These are phyloP conservation scores for Aspergillus sclerotiicarbonarius DNA, from an alignment of 495 filamentous ascomycete genomes.

Conservation along the genomic window DNA sequence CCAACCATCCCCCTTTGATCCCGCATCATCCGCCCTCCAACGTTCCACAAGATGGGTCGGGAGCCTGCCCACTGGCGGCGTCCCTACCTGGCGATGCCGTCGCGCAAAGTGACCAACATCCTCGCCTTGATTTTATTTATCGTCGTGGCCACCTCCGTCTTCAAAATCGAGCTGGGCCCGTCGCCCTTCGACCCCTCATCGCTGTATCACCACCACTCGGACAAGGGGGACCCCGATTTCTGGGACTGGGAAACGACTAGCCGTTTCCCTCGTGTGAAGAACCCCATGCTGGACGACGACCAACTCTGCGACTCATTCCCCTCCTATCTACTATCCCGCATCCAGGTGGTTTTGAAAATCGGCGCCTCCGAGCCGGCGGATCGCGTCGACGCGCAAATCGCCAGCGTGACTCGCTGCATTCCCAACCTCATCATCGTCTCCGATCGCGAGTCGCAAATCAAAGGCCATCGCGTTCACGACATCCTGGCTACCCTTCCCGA, in stretches of 20 bases:
- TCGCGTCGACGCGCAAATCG: constrained; percentile 31
- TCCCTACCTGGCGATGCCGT: constrained; percentile 2
- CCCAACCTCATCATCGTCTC: constrained; percentile 44
- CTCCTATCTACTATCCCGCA: constrained; percentile 24
- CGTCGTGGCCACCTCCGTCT: constrained; percentile 5
- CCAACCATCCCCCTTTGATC: background rate
- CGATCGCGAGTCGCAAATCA: constrained; percentile 36
- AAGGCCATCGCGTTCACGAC: constrained; percentile 35
- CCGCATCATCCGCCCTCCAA: background rate
- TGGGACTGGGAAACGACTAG: constrained; percentile 17
- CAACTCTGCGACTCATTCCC: constrained; percentile 37
- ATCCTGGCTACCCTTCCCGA: constrained; percentile 36
- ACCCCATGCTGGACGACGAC: constrained; percentile 6
- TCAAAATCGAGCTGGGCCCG: constrained; percentile 3
- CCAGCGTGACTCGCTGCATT: constrained; percentile 38
- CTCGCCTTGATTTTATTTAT: constrained; percentile 5
- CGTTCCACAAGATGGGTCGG: background rate
- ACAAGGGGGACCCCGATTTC: constrained; percentile 8
- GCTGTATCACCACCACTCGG: constrained; percentile 9
- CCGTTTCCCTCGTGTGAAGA: constrained; percentile 6
- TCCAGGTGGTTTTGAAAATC: constrained; percentile 41
- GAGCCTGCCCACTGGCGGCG: background rate
- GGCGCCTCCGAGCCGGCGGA: constrained; percentile 33
- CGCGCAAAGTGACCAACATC: constrained; percentile 7
- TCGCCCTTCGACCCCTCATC: constrained; percentile 4